Evolutionary conservation across 306 rosid species (phyloP).

Genomic region (Mimosa pudica): DNA sequence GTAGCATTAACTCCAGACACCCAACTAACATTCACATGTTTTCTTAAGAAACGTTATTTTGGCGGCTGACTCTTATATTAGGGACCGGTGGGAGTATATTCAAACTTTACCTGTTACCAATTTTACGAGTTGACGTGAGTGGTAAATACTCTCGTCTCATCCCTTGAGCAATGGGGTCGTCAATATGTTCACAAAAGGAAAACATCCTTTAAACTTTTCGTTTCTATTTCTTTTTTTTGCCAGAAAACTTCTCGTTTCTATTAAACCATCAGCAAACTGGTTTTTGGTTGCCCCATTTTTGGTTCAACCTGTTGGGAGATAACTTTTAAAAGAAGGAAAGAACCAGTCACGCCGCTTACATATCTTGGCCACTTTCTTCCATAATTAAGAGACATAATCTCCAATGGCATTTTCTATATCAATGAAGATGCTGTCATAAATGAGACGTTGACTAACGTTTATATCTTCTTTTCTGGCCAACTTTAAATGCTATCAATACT

Average conservation of each 20-base stretch:
- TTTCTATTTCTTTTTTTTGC: constrained; percentile 33
- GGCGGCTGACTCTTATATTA: too few relatives aligned
- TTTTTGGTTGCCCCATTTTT: constrained; percentile 54
- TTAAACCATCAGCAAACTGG: constrained; percentile 53
- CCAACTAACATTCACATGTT: too few relatives aligned
- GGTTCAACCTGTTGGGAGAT: constrained; percentile 50
- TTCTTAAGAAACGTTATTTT: too few relatives aligned
- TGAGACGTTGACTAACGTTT: neutral
- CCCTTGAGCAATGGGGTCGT: too few relatives aligned
- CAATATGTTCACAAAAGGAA: too few relatives aligned
- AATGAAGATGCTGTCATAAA: constrained; percentile 1
- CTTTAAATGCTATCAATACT: neutral
- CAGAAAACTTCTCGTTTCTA: constrained; percentile 43
- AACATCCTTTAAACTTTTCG: constrained; percentile 25
- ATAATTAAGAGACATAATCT: neutral
- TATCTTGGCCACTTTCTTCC: neutral
- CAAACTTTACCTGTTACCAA: too few relatives aligned
- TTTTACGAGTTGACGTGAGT: too few relatives aligned
- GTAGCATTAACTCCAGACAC: too few relatives aligned
- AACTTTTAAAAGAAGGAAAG: constrained; percentile 49
- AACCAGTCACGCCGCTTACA: constrained; percentile 11
- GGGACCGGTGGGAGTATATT: too few relatives aligned
- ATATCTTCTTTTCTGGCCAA: neutral
- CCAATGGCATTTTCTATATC: constrained; percentile 1
- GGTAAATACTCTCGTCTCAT: too few relatives aligned